Conservation (phyloP, 805 yeast species). For the Starmerella bombicola region DNA sequence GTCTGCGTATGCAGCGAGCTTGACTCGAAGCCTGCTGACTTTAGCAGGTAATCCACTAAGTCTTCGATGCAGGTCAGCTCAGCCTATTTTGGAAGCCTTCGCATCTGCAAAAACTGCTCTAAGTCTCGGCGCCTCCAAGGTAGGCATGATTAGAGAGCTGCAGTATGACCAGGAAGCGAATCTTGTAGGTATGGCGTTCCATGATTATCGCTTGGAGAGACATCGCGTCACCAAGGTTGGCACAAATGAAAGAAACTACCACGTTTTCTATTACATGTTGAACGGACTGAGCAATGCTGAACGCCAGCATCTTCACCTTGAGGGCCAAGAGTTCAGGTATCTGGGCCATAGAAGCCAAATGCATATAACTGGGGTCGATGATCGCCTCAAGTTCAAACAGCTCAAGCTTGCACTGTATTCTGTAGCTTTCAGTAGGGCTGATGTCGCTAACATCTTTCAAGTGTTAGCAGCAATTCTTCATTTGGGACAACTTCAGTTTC, state of each 20-base stretch:
- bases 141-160: conserved; percentile 44
- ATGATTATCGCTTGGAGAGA: conserved; percentile 45
- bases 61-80: conserved; percentile 27
- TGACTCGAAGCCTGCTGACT: conserved; percentile 26
- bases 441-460: conserved; percentile 39
- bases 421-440: conserved; percentile 38
- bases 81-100: conserved; percentile 30
- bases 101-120: conserved; percentile 31
- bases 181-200: conserved; percentile 42
- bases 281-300: conserved; percentile 37
- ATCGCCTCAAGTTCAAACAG: conserved; percentile 35
- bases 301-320: conserved; percentile 34
- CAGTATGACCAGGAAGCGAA: conserved; percentile 37
- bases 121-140: conserved; percentile 35
- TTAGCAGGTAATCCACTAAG: conserved; percentile 30
- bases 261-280: conserved; percentile 45
- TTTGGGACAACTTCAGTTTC: conserved; percentile 33
- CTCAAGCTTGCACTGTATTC: conserved; percentile 39
- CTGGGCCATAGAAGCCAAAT: conserved; percentile 35
- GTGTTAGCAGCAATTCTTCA: conserved; percentile 36
- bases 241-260: conserved; percentile 44
- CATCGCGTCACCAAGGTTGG: conserved; percentile 42
- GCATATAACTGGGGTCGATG: conserved; percentile 36
- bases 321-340: conserved; percentile 32
- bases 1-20: conserved; percentile 28